Conservation (phyloP, 257 asterid genomes). For the Cordia subcordata region DNA sequence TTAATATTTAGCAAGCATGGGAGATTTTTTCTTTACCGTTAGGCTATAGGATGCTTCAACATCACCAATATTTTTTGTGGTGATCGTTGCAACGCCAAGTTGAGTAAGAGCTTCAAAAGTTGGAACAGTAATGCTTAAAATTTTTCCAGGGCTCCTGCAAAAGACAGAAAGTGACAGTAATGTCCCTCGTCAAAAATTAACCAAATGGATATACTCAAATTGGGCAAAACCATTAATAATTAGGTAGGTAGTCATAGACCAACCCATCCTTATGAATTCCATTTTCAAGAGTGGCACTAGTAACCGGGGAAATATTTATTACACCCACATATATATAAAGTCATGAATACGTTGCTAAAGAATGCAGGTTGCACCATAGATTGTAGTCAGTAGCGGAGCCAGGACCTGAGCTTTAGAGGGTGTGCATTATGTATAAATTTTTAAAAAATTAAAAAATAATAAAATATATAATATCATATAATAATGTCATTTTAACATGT, state of each 20-base stretch:
- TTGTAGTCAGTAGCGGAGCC: too few species aligned
- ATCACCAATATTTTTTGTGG: slow-evolving; percentile 81
- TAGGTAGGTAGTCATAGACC: background rate
- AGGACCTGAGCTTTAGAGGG: too few species aligned
- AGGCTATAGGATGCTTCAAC: slow-evolving; percentile 99
- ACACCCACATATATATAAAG: background rate
- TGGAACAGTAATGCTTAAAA: slow-evolving; percentile 65
- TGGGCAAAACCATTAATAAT: background rate
- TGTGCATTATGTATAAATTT: too few species aligned
- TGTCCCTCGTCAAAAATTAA: background rate
- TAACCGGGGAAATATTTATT: background rate
- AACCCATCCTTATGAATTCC: background rate
- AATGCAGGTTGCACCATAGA: too few species aligned
- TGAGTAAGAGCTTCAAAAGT: slow-evolving; percentile 94
- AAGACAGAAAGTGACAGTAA: background rate
- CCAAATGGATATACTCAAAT: background rate
- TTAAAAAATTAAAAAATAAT: too few species aligned
- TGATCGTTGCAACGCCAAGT: slow-evolving; percentile 78
- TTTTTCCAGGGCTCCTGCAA: slow-evolving; percentile 91
- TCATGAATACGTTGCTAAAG: too few species aligned
- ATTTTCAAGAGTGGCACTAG: background rate
- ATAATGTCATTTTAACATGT: too few species aligned
- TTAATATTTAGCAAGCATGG: too few species aligned
- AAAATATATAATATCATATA: too few species aligned
- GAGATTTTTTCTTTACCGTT: slow-evolving; percentile 54